Evolutionary conservation across 2,329 filamentous ascomycete genomes (phyloP).

Genomic region (Tolypocladium endophyticum): DNA sequence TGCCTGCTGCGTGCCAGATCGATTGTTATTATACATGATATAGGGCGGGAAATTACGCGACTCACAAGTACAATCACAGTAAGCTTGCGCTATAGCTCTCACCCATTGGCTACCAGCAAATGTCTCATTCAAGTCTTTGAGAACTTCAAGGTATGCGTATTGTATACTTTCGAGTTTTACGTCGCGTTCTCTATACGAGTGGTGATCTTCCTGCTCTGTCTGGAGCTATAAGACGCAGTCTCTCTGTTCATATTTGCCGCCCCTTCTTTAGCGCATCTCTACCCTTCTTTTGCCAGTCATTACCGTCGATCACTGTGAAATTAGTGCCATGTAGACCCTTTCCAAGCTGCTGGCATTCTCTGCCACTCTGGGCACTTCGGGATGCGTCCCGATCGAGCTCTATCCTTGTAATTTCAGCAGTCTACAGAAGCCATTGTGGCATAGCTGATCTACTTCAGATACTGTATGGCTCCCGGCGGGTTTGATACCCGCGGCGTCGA

Average conservation of each 20-base stretch:
- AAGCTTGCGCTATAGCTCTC: too few relatives aligned
- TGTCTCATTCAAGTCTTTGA: too few relatives aligned
- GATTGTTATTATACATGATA: too few relatives aligned
- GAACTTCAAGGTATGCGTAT: not conserved
- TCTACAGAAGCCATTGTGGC: not conserved
- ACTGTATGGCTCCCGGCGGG: not conserved
- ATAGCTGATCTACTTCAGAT: not conserved
- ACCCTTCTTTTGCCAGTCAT: not conserved
- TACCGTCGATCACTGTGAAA: not conserved
- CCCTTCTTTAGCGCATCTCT: not conserved
- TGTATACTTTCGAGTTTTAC: not conserved
- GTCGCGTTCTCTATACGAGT: not conserved
- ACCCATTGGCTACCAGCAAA: too few relatives aligned
- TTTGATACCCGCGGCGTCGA: not conserved
- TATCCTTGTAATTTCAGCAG: not conserved
- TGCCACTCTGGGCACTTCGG: not conserved
- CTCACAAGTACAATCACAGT: too few relatives aligned
- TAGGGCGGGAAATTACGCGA: too few relatives aligned
- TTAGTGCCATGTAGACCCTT: not conserved
- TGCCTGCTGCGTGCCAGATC: too few relatives aligned
- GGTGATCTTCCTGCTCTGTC: too few relatives aligned
- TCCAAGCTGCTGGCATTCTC: not conserved
- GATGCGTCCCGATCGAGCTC: not conserved
- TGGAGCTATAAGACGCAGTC: not conserved
- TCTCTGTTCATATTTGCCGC: not conserved